Evolutionary conservation across 2,329 filamentous ascomycete species (phyloP).

Genomic region (Cladosporium austrohemisphaericum): DNA sequence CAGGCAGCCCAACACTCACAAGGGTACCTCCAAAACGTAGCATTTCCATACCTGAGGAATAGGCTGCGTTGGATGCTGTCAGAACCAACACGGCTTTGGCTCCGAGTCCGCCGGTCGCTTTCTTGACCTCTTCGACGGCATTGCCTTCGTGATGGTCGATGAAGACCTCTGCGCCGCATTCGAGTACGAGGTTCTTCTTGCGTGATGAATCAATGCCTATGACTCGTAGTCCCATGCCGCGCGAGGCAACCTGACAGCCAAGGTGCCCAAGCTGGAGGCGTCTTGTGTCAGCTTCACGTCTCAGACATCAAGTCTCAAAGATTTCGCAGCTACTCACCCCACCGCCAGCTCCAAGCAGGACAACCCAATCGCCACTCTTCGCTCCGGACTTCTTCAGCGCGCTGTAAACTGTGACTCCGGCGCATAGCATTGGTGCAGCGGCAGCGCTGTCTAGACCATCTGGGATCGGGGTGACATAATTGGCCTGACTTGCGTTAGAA

Average conservation of each 20-base stretch:
- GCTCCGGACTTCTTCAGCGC: constrained; percentile 60
- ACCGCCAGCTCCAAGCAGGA: constrained; percentile 42
- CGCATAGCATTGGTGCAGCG: constrained; percentile 63
- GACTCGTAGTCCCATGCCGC: constrained; percentile 61
- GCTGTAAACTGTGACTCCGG: constrained; percentile 64
- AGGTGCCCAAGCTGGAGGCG: constrained; percentile 53
- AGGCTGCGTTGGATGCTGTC: constrained; percentile 47
- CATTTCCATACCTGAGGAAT: constrained; percentile 39
- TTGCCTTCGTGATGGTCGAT: constrained; percentile 57
- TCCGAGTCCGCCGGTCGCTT: constrained; percentile 55
- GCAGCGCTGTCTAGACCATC: constrained; percentile 56
- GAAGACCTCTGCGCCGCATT: constrained; percentile 64
- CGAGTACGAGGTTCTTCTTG: constrained; percentile 59
- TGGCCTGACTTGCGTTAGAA: too few relatives aligned
- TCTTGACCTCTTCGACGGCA: constrained; percentile 54
- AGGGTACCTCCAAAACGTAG: constrained; percentile 45
- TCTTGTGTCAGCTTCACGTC: neutral
- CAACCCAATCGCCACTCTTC: constrained; percentile 57
- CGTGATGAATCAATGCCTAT: constrained; percentile 63
- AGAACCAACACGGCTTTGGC: constrained; percentile 59
- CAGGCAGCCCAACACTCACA: constrained; percentile 47
- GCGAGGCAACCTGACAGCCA: constrained; percentile 55
- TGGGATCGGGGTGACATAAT: constrained; percentile 68
- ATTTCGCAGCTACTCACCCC: constrained; percentile 20
- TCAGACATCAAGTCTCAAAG: neutral